Percentiles rank a stretch among this genome's conserved stretches.
phyloP scores from a whole-genome alignment of 176 grass and related monocot species.

The Juncus effusus region DNA sequence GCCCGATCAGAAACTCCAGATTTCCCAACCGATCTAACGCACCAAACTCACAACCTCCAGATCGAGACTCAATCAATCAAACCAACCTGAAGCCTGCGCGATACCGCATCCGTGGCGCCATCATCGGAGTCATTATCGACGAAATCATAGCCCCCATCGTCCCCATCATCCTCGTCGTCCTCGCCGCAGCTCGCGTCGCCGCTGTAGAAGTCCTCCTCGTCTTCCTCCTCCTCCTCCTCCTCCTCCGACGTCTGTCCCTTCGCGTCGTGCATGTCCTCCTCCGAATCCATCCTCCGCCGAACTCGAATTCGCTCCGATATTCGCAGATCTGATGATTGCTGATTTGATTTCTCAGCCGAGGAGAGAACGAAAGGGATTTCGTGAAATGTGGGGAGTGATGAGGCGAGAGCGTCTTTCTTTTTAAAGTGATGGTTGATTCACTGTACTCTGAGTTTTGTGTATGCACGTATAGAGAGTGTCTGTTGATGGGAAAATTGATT shows the following conservation, averaged over 20 bases:
- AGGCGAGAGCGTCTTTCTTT: conserved; percentile 31
- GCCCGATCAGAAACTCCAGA: neutral
- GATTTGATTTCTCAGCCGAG: conserved; percentile 44
- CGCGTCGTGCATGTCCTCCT: conserved; percentile 98
- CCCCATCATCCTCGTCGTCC: conserved; percentile 82
- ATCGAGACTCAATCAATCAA: neutral
- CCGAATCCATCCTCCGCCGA: conserved; percentile 55
- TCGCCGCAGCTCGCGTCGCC: conserved; percentile 69
- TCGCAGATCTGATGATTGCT: no score
- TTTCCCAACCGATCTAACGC: conserved; percentile 2
- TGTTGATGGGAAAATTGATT: neutral
- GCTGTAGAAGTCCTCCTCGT: conserved; percentile 83
- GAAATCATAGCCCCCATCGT: conserved; percentile 92
- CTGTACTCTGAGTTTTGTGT: neutral
- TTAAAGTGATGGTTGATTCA: neutral
- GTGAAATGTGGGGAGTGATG: conserved; percentile 34
- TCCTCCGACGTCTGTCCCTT: conserved; percentile 35
- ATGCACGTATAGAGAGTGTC: neutral
- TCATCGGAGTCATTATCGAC: conserved; percentile 89
- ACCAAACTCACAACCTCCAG: conserved; percentile 14
- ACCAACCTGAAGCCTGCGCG: conserved; percentile 72
- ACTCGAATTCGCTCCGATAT: neutral
- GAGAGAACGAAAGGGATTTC: conserved; percentile 32
- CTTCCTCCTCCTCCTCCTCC: conserved; percentile 3
- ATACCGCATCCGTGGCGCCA: conserved; percentile 47